Base-by-base conservation (phyloP, 2,329 filamentous ascomycete genomes). In the Microcyclosporella mali region DNA sequence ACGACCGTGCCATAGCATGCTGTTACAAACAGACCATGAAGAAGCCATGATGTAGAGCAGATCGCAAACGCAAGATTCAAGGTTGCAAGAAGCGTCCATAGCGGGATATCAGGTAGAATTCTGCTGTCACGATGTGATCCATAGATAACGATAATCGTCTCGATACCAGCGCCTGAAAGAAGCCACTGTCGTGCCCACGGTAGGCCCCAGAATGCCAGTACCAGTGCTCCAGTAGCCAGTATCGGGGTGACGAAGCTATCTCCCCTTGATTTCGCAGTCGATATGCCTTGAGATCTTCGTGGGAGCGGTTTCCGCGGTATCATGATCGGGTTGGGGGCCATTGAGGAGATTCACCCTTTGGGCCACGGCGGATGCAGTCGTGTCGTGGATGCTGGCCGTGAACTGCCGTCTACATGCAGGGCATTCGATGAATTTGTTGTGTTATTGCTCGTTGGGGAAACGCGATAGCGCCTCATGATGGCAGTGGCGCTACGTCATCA, bases 11-110 rank as follows among this genome's bases (percentile, higher is more conserved):
- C 63, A 52, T 70, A 74, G 49, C 71, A 74, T 1, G 50, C 35
- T 1, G 56, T 51, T 2, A 63, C 52, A 49, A 72, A 75, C 1
- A 66, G 49, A 51, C 64, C 66, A 41, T 70, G 70, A 0, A 77
- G 61, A 1, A 76, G 66, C 73, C 73, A 76, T 50, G 73, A 75
- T 11, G 72, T 75, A 10, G 72, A 64, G 34, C 63, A 67, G 9
- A 75, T 58, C 2, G 66, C 64, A 51, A 75, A 76, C 0, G 60
- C 47, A 2, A 74, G 55, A 47, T 75, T 73, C 18, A 75, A 49
- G 0, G 66, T 67, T 2, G 68, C 57, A 38, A 75, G 59, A 1
- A 74, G 49, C 1, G 69, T 65, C 71, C 71, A 75, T 2, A 75
- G 51, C 2, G 70, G 70, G 19, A 71, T 55, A 17, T 58, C 60